These are phyloP conservation scores for Saccharomycopsis capsularis DNA, from an alignment of 805 yeast genomes.

Conservation along the genomic window DNA sequence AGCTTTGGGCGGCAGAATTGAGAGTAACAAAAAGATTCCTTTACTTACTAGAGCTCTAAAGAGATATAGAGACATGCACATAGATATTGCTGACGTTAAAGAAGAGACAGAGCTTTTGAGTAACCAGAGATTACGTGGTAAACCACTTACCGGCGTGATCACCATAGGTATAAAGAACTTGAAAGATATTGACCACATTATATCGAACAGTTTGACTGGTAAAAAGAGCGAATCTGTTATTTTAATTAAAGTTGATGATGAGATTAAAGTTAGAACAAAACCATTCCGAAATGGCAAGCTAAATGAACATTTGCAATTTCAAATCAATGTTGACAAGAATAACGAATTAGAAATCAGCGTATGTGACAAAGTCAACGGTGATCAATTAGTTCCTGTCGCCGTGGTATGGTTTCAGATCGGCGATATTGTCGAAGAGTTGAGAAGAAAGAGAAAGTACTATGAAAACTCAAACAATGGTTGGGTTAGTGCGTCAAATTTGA, in stretches of 20 bases:
- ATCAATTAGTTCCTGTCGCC: constrained; percentile 75
- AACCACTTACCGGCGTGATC: constrained; percentile 77
- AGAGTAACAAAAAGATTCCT: constrained; percentile 79
- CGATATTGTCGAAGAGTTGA: constrained; percentile 89
- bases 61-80: constrained; percentile 84
- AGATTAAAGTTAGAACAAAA: constrained; percentile 68
- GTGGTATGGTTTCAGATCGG: constrained; percentile 84
- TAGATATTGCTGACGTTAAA: constrained; percentile 54
- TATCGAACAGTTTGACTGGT: constrained; percentile 57
- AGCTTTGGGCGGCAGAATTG: constrained; percentile 81
- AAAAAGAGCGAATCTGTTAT: constrained; percentile 76
- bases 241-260: constrained; percentile 81
- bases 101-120: constrained; percentile 59
- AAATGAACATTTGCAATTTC: constrained; percentile 61
- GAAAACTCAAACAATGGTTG: constrained; percentile 72
- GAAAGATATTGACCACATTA: constrained; percentile 84
- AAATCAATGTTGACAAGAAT: constrained; percentile 78
- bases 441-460: constrained; percentile 78
- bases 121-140: constrained; percentile 69
- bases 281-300: constrained; percentile 72
- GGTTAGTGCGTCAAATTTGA: constrained; percentile 69
- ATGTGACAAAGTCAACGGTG: constrained; percentile 66
- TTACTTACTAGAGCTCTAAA: constrained; percentile 76
- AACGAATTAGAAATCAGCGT: constrained; percentile 87
- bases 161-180: constrained; percentile 67